phyloP scores from a whole-genome alignment of 306 rosid species.

The Dryas alaskensis region DNA sequence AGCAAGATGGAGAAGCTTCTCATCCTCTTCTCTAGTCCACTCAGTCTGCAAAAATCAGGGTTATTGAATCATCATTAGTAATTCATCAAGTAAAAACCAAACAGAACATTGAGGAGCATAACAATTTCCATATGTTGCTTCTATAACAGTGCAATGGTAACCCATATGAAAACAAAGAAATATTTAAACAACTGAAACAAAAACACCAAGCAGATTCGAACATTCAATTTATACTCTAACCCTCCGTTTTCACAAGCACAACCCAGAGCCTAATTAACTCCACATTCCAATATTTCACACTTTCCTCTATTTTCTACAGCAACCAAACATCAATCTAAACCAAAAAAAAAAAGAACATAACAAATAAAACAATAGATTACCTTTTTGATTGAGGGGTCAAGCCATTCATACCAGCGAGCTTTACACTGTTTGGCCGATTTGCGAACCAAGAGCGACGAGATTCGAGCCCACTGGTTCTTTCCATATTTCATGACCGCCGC shows the following conservation, averaged over 20 bases:
- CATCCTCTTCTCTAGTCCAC: slow-evolving; percentile 92
- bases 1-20: slow-evolving; percentile 78
- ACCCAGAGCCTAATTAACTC: neutral
- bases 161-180: neutral
- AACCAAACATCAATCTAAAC: neutral
- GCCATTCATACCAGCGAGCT: slow-evolving; percentile 89
- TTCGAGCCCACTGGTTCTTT: slow-evolving; percentile 82
- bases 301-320: neutral
- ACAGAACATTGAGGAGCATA: neutral
- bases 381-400: slow-evolving; percentile 84
- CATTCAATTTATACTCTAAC: neutral
- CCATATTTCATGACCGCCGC: slow-evolving; percentile 90
- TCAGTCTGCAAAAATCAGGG: slow-evolving; percentile 52
- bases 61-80: slow-evolving; percentile 16
- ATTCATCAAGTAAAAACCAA: slow-evolving; percentile 7
- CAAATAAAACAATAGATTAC: slow-evolving; percentile 1
- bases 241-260: neutral
- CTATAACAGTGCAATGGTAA: neutral
- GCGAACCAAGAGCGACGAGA: slow-evolving; percentile 71
- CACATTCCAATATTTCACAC: neutral
- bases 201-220: neutral
- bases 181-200: neutral
- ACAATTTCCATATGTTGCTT: neutral
- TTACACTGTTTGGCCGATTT: slow-evolving; percentile 92
- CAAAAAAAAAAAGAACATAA: neutral